Conservation (phyloP, 495 filamentous ascomycete species). For the Chaetomium cochliodes region DNA sequence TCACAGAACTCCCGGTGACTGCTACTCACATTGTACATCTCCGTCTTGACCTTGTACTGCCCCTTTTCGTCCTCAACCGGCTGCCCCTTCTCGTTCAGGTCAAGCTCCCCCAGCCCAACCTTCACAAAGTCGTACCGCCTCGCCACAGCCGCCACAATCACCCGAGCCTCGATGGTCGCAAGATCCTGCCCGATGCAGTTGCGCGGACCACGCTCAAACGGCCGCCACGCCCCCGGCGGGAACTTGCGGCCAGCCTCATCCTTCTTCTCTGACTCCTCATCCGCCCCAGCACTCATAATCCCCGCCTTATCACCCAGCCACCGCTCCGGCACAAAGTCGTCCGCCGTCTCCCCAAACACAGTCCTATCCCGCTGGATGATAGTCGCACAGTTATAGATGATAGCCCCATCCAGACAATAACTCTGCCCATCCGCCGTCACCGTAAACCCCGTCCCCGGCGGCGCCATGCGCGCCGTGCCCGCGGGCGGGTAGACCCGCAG, state of each 20-base stretch:
- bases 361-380: slow-evolving; percentile 58
- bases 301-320: slow-evolving; percentile 54
- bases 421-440: slow-evolving; percentile 56
- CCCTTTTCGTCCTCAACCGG: slow-evolving; percentile 41
- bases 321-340: slow-evolving; percentile 60
- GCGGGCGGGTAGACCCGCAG: slow-evolving; percentile 49
- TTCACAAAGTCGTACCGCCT: slow-evolving; percentile 47
- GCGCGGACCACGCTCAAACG: slow-evolving; percentile 56
- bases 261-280: slow-evolving; percentile 30
- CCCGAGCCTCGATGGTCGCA: slow-evolving; percentile 45
- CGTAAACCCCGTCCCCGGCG: slow-evolving; percentile 34
- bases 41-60: slow-evolving; percentile 41
- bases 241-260: slow-evolving; percentile 21
- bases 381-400: slow-evolving; percentile 52
- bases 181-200: slow-evolving; percentile 60
- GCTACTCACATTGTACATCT: slow-evolving; percentile 48
- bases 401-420: slow-evolving; percentile 51
- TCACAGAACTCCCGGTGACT: not conserved
- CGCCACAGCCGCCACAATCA: slow-evolving; percentile 41
- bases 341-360: slow-evolving; percentile 56
- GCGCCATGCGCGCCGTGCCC: slow-evolving; percentile 37
- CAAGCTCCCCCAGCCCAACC: slow-evolving; percentile 45
- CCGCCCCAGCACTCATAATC: slow-evolving; percentile 23
- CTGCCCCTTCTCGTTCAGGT: slow-evolving; percentile 39
- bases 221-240: slow-evolving; percentile 48